Evolutionary conservation across 495 filamentous ascomycete species (phyloP).

Genomic region (Aspergillus hancockii): DNA sequence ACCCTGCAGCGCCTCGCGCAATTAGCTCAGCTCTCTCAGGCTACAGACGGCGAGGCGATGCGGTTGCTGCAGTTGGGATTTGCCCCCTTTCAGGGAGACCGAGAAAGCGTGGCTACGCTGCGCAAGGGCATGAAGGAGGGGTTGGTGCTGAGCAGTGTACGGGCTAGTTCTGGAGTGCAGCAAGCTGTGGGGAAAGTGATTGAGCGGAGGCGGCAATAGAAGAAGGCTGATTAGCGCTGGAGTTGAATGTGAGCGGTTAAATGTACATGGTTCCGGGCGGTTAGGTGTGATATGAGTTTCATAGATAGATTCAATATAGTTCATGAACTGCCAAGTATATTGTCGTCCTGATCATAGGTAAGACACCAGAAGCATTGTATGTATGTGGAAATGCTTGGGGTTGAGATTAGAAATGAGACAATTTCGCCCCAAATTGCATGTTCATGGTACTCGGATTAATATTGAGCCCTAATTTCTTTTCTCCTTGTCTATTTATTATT

Average conservation of each 20-base stretch:
- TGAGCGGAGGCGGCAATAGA: constrained; percentile 48
- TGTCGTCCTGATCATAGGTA: background rate
- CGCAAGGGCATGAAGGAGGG: constrained; percentile 72
- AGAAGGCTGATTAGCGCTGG: constrained; percentile 20
- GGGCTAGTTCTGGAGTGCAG: constrained; percentile 72
- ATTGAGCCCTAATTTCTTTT: background rate
- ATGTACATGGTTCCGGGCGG: background rate
- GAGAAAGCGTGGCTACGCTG: constrained; percentile 56
- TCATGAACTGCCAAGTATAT: background rate
- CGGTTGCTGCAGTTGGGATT: constrained; percentile 75
- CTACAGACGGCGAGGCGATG: constrained; percentile 65
- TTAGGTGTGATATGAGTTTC: background rate
- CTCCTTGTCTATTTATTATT: background rate
- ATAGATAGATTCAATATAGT: background rate
- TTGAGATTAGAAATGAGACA: background rate
- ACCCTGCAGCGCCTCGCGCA: constrained; percentile 44
- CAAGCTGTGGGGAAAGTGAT: constrained; percentile 67
- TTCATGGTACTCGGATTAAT: constrained; percentile 1
- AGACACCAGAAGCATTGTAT: background rate
- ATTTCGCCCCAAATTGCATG: background rate
- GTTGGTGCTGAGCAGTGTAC: constrained; percentile 72
- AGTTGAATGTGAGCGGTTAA: background rate
- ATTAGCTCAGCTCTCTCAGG: constrained; percentile 47
- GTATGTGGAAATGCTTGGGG: background rate
- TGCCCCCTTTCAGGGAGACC: constrained; percentile 78